phyloP scores from a whole-genome alignment of 2,329 filamentous ascomycete species.

The Sordariomycetes sp. region DNA sequence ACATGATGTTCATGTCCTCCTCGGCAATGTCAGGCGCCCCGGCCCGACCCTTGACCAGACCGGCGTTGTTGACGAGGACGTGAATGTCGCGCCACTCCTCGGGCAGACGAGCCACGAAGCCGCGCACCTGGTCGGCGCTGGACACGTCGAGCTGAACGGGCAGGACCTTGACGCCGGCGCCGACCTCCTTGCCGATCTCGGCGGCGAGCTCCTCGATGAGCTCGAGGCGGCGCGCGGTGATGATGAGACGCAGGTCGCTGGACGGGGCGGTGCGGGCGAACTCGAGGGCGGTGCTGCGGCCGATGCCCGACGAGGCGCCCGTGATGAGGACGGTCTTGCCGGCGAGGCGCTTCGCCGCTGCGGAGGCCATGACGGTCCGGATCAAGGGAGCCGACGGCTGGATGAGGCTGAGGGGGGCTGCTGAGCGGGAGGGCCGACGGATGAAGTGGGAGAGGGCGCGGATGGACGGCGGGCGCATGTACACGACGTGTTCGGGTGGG shows the following conservation, averaged over 20 bases:
- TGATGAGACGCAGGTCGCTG: slow-evolving; percentile 70
- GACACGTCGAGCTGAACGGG: slow-evolving; percentile 83
- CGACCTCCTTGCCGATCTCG: slow-evolving; percentile 69
- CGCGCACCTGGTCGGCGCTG: slow-evolving; percentile 62
- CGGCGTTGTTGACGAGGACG: slow-evolving; percentile 91
- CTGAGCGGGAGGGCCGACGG: no score
- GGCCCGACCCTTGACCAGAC: slow-evolving; percentile 81
- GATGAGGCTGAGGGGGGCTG: no score
- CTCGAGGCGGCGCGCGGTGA: slow-evolving; percentile 83
- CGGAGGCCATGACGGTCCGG: slow-evolving; percentile 43
- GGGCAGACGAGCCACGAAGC: slow-evolving; percentile 65
- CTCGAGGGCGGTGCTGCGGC: slow-evolving; percentile 73
- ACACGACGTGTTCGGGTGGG: no score
- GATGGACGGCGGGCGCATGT: no score
- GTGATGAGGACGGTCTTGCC: slow-evolving; percentile 92
- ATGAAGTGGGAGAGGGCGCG: no score
- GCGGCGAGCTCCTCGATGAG: slow-evolving; percentile 65
- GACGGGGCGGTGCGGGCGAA: slow-evolving; percentile 82
- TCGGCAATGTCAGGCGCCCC: slow-evolving; percentile 74
- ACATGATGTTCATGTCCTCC: slow-evolving; percentile 80
- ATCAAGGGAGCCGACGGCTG: no score
- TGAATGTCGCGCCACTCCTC: slow-evolving; percentile 78
- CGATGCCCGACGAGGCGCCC: slow-evolving; percentile 89
- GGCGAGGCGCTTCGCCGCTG: slow-evolving; percentile 74
- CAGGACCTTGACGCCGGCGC: slow-evolving; percentile 70